phyloP scores from a whole-genome alignment of 805 yeast genomes.

The Teunomyces aglyptinius region DNA sequence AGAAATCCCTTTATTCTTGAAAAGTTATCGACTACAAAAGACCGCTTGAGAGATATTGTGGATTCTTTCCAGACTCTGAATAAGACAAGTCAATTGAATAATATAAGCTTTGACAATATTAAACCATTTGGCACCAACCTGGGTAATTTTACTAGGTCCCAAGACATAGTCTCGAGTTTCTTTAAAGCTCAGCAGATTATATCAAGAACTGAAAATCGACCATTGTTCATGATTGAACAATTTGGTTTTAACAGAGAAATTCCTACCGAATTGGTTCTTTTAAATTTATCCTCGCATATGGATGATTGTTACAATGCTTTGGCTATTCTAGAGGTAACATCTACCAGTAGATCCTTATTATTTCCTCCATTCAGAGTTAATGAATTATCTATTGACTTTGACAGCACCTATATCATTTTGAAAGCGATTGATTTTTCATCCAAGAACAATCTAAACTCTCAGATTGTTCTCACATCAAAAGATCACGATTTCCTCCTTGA shows the following conservation, averaged over 20 bases:
- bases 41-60: constrained; percentile 17
- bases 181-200: constrained; percentile 36
- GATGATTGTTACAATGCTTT: constrained; percentile 29
- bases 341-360: constrained; percentile 30
- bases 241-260: background rate
- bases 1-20: constrained; percentile 42
- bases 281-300: constrained; percentile 24
- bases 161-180: constrained; percentile 33
- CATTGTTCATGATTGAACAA: constrained; percentile 14
- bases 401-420: constrained; percentile 8
- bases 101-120: constrained; percentile 36
- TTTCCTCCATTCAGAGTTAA: constrained; percentile 44
- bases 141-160: constrained; percentile 7
- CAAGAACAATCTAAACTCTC: constrained; percentile 14
- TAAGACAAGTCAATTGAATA: constrained; percentile 22
- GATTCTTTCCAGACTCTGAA: constrained; percentile 12
- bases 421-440: constrained; percentile 17
- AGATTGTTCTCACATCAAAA: constrained; percentile 17
- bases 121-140: constrained; percentile 22
- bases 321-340: constrained; percentile 28
- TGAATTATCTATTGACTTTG: constrained; percentile 27
- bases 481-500: constrained; percentile 15
- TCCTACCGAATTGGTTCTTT: constrained; percentile 32
- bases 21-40: constrained; percentile 19
- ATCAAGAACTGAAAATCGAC: constrained; percentile 28